Evolutionary conservation across 2,329 filamentous ascomycete species (phyloP).

Genomic region (Alternaria consortialis): DNA sequence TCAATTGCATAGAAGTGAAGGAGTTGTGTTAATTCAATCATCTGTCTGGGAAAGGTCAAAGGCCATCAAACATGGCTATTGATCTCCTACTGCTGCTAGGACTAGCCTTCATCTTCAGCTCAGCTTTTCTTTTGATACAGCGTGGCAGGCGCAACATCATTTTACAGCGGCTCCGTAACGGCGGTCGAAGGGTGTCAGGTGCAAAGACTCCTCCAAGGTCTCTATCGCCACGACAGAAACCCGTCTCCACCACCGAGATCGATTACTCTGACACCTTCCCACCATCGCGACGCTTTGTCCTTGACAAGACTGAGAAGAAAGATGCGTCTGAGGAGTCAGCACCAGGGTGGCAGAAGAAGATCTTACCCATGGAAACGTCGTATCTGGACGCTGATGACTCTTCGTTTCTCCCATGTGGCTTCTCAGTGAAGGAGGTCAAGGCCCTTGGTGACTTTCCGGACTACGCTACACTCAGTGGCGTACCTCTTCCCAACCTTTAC

Average conservation of each 20-base stretch:
- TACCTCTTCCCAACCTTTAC: conserved; percentile 73
- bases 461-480: conserved; percentile 77
- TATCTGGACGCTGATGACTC: conserved; percentile 39
- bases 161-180: conserved; percentile 51
- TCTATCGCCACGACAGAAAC: conserved; percentile 59
- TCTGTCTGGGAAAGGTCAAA: not conserved
- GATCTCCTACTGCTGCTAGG: conserved; percentile 40
- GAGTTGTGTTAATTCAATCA: not conserved
- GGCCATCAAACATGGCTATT: conserved; percentile 26
- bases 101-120: conserved; percentile 41
- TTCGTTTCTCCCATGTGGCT: conserved; percentile 71
- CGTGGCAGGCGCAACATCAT: conserved; percentile 53
- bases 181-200: conserved; percentile 56
- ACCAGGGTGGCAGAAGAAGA: conserved; percentile 33
- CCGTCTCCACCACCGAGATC: conserved; percentile 39
- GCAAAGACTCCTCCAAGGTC: conserved; percentile 63
- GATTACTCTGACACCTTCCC: conserved; percentile 61
- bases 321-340: conserved; percentile 33
- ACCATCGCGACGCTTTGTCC: conserved; percentile 60
- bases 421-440: conserved; percentile 74
- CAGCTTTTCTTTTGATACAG: conserved; percentile 40
- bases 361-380: conserved; percentile 37
- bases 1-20: not conserved
- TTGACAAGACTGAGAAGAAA: conserved; percentile 48
- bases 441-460: conserved; percentile 80